Percentiles rank a stretch among this genome's conserved stretches.
Evolutionary conservation across 805 yeast genomes (phyloP).

Genomic region (Phaffomyces antillensis): DNA sequence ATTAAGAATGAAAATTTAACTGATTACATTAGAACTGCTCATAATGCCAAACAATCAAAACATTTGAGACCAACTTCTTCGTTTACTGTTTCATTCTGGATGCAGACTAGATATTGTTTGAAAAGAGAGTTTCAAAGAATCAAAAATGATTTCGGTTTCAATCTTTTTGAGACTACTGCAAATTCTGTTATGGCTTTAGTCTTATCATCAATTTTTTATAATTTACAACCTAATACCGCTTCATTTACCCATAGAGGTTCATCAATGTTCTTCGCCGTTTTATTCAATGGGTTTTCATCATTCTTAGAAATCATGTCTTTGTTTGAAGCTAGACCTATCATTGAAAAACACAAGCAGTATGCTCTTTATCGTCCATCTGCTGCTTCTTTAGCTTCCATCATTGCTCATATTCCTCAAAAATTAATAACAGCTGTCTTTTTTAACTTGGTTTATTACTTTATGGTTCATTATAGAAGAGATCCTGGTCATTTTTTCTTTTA

Average conservation of each 20-base stretch:
- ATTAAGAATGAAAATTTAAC: constrained; percentile 8
- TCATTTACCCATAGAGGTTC: constrained; percentile 50
- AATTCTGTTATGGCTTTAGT: constrained; percentile 45
- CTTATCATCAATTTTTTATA: constrained; percentile 49
- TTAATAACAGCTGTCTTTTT: constrained; percentile 37
- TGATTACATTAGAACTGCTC: constrained; percentile 32
- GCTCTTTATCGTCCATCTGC: constrained; percentile 70
- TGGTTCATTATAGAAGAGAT: constrained; percentile 41
- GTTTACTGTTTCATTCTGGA: constrained; percentile 40
- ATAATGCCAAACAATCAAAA: constrained; percentile 42
- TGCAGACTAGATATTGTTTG: constrained; percentile 42
- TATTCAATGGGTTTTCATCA: constrained; percentile 53
- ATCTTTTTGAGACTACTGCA: constrained; percentile 33
- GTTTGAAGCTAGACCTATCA: constrained; percentile 51
- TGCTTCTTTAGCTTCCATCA: constrained; percentile 56
- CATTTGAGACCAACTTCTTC: constrained; percentile 38
- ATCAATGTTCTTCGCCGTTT: constrained; percentile 54
- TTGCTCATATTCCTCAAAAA: constrained; percentile 61
- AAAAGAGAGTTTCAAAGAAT: constrained; percentile 40
- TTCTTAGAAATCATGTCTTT: constrained; percentile 46
- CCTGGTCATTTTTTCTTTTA: constrained; percentile 52
- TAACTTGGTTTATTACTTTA: constrained; percentile 46
- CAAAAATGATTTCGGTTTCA: constrained; percentile 40
- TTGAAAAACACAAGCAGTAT: constrained; percentile 64
- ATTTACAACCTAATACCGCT: constrained; percentile 33